These are phyloP conservation scores for Pleurotus eryngii DNA, from an alignment of 768 basidiomycete genomes.

Conservation along the genomic window DNA sequence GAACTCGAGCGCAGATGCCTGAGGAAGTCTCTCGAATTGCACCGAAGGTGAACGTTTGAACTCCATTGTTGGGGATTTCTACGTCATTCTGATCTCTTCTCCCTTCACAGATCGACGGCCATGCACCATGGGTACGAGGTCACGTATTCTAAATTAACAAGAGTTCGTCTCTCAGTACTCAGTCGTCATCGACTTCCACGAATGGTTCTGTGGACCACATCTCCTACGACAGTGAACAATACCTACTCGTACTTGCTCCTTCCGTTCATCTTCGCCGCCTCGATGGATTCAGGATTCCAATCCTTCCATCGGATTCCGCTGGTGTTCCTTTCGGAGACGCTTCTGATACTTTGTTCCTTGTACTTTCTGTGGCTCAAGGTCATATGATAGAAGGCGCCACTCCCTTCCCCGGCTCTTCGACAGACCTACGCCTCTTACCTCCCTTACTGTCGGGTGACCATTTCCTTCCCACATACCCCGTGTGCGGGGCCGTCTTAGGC, in stretches of 20 bases:
- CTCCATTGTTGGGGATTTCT: not conserved
- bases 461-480: not conserved
- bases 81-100: not conserved
- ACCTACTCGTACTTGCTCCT: not conserved
- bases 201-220: not conserved
- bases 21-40: not conserved
- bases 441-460: not conserved
- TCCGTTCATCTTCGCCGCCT: not conserved
- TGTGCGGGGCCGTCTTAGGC: not conserved
- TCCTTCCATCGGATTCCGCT: not conserved
- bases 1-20: not conserved
- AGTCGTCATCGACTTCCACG: not conserved
- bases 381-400: not conserved
- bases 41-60: no score
- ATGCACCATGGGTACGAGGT: not conserved
- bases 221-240: not conserved
- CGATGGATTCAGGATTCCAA: no score
- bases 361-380: not conserved
- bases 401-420: not conserved
- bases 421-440: not conserved
- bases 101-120: not conserved
- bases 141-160: not conserved
- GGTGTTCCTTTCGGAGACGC: not conserved
- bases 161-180: not conserved
- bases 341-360: not conserved